Percentiles rank a stretch among this genome's conserved stretches.
Evolutionary conservation across 2,329 filamentous ascomycete genomes (phyloP).

Genomic region (Rutstroemia sydowiana): DNA sequence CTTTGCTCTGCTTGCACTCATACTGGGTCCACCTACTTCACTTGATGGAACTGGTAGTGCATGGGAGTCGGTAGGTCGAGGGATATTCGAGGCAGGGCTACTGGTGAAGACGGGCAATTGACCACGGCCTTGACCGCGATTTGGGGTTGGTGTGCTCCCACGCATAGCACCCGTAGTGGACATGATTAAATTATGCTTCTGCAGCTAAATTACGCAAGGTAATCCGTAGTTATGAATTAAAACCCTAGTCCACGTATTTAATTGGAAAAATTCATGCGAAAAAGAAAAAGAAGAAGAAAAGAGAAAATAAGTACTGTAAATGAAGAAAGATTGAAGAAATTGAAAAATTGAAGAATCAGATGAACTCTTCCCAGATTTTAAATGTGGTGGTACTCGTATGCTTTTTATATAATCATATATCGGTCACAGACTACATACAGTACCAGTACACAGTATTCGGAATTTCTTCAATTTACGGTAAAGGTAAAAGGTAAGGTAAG

Average conservation of each 20-base stretch:
- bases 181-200: slow-evolving; percentile 22
- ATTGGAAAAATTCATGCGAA: background rate
- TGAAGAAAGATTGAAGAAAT: background rate
- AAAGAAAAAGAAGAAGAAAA: background rate
- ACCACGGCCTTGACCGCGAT: slow-evolving; percentile 50
- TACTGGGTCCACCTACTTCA: slow-evolving; percentile 49
- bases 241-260: background rate
- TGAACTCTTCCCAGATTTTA: too few species aligned
- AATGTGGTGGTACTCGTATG: too few species aligned
- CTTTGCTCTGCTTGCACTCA: slow-evolving; percentile 92
- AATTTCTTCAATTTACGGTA: too few species aligned
- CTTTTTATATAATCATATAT: too few species aligned
- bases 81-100: slow-evolving; percentile 62
- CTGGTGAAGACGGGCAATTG: slow-evolving; percentile 49
- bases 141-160: slow-evolving; percentile 54
- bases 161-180: slow-evolving; percentile 47
- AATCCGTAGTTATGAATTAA: background rate
- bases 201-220: background rate
- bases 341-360: too few species aligned
- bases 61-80: slow-evolving; percentile 60
- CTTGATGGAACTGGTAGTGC: slow-evolving; percentile 39
- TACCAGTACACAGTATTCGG: too few species aligned
- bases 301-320: background rate
- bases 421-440: too few species aligned
- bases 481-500: too few species aligned